Conservation (phyloP, 2,329 filamentous ascomycete species). For the Colletotrichum sp. region DNA sequence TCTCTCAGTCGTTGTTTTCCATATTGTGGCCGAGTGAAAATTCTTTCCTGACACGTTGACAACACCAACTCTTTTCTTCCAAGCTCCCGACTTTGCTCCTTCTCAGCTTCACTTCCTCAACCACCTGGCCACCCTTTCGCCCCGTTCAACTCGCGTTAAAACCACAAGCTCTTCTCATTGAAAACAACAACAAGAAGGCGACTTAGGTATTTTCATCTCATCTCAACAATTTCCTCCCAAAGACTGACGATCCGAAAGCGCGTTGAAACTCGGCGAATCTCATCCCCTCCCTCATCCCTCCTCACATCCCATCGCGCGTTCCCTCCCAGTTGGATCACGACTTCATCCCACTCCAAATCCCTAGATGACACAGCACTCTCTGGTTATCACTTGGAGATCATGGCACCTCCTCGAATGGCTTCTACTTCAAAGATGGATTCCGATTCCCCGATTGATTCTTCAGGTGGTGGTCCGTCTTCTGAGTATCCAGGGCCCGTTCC, state of each 20-base stretch:
- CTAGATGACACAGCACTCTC: neutral
- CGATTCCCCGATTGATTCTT: neutral
- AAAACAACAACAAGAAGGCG: neutral
- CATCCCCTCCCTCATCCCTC: too few species aligned
- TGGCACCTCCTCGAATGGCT: neutral
- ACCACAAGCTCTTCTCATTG: neutral
- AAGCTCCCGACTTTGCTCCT: neutral
- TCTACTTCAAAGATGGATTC: neutral
- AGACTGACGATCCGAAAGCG: neutral
- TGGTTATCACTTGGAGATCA: neutral
- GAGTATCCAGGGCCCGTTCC: neutral
- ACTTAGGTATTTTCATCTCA: neutral
- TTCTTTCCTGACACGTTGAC: neutral
- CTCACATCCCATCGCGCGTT: neutral
- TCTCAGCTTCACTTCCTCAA: neutral
- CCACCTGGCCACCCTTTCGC: neutral
- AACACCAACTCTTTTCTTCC: neutral
- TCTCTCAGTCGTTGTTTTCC: neutral
- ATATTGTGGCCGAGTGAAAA: neutral
- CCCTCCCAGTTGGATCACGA: neutral
- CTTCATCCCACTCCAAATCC: neutral
- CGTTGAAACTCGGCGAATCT: neutral
- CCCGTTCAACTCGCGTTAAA: neutral
- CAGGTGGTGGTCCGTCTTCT: neutral
- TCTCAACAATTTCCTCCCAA: rapidly evolving